A percentile compares a stretch with the other conserved stretches of the same genome.
Evolutionary conservation across 1,284 basidiomycete genomes (phyloP).

Genomic region (Ganoderma meredithae): DNA sequence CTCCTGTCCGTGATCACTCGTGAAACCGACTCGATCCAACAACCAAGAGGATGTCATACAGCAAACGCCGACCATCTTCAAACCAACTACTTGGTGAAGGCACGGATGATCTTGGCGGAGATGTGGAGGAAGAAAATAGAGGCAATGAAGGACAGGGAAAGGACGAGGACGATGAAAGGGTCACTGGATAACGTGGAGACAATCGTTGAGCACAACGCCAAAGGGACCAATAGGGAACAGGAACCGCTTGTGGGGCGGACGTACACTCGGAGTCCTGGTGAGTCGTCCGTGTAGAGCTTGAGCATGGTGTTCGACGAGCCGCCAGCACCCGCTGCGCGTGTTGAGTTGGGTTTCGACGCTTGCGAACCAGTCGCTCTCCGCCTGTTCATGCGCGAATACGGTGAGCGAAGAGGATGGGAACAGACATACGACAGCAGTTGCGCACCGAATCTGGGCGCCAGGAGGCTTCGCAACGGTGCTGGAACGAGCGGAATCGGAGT

Average conservation of each 20-base stretch:
- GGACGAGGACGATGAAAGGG: conserved; percentile 96
- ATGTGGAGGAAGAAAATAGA: conserved; percentile 99
- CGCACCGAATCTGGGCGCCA: conserved; percentile 81
- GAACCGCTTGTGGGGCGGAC: conserved; percentile 45
- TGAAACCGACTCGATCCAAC: conserved; percentile 16
- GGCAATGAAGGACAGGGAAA: conserved; percentile 97
- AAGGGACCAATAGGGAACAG: conserved; percentile 3
- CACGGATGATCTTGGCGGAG: conserved; percentile 92
- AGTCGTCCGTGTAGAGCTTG: conserved; percentile 97
- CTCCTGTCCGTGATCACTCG: conserved; percentile 24
- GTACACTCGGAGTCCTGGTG: conserved; percentile 94
- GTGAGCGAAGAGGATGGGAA: neutral
- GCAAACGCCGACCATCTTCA: neutral
- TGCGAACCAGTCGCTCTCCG: conserved; percentile 80
- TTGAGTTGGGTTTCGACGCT: conserved; percentile 84
- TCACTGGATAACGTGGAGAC: conserved; percentile 63
- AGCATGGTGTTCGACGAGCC: conserved; percentile 98
- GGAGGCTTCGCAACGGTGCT: conserved; percentile 68
- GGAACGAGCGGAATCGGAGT: conserved; percentile 44
- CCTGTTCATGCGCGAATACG: conserved; percentile 48
- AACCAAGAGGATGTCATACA: conserved; percentile 16
- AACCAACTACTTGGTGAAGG: conserved; percentile 78
- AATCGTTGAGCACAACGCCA: conserved; percentile 3
- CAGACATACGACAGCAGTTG: conserved; percentile 22
- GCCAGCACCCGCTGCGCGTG: conserved; percentile 93